These are phyloP conservation scores for Cenchrus americanus DNA, from an alignment of 176 grass and related monocot species.

Conservation along the genomic window DNA sequence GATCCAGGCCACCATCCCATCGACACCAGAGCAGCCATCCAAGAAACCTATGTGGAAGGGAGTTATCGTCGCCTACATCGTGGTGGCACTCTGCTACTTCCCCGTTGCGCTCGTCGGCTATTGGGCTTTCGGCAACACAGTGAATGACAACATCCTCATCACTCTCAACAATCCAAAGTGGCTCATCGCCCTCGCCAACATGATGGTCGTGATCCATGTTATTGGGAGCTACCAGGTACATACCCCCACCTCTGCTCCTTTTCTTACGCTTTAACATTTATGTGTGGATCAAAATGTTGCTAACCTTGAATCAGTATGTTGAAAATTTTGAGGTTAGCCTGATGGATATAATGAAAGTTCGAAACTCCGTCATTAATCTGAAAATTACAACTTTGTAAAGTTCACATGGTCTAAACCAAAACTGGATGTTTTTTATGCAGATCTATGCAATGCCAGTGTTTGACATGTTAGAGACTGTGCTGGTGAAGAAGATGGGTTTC, in stretches of 20 bases:
- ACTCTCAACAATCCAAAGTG: constrained; percentile 63
- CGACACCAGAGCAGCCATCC: constrained; percentile 73
- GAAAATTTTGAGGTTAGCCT: not conserved
- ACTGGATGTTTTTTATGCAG: constrained; percentile 32
- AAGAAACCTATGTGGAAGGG: constrained; percentile 99
- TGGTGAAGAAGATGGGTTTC: constrained; percentile 79
- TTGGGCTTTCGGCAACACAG: constrained; percentile 61
- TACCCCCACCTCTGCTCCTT: not conserved
- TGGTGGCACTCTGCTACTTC: constrained; percentile 93
- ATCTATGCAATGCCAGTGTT: constrained; percentile 94
- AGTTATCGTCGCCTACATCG: constrained; percentile 80
- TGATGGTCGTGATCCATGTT: constrained; percentile 95
- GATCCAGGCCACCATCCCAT: constrained; percentile 93
- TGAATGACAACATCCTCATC: constrained; percentile 72
- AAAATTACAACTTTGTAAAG: too few species aligned
- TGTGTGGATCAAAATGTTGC: not conserved
- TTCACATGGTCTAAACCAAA: not conserved
- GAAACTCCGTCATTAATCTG: not conserved
- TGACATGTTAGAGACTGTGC: constrained; percentile 92
- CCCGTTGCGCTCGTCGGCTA: constrained; percentile 82
- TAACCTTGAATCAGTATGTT: not conserved
- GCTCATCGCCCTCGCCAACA: constrained; percentile 87
- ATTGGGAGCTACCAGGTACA: constrained; percentile 51
- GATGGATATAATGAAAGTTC: not conserved
- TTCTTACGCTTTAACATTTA: not conserved